These are phyloP conservation scores for Asterophora lycoperdoides DNA, from an alignment of 768 basidiomycete species.

Conservation along the genomic window DNA sequence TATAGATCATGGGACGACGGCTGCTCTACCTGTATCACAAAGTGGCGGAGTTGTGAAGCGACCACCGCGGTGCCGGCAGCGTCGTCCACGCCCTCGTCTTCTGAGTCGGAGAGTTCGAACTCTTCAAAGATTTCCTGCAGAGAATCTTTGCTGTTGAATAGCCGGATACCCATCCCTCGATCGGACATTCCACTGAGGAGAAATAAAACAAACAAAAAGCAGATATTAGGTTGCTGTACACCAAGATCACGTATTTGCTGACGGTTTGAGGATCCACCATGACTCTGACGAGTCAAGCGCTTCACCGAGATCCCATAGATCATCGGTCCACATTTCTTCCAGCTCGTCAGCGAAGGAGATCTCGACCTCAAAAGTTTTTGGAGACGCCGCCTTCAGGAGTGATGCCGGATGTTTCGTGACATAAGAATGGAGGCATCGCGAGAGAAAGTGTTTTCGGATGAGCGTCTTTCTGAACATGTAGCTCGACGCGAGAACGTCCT, in stretches of 20 bases:
- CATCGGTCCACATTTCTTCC: constrained; percentile 90
- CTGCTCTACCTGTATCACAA: constrained; percentile 81
- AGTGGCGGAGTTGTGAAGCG: constrained; percentile 88
- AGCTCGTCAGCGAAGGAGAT: constrained; percentile 90
- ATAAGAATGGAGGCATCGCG: constrained; percentile 68
- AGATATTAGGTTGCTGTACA: neutral
- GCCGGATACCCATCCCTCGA: constrained; percentile 88
- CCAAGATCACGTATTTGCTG: constrained; percentile 17
- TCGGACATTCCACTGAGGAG: constrained; percentile 81
- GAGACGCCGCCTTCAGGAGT: constrained; percentile 50
- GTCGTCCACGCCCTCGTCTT: constrained; percentile 45
- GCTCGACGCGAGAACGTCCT: constrained; percentile 64
- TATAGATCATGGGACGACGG: neutral
- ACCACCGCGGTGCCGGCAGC: constrained; percentile 52
- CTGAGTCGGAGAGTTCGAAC: constrained; percentile 63
- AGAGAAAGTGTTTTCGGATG: constrained; percentile 92
- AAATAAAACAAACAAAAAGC: neutral
- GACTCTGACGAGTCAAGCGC: constrained; percentile 45
- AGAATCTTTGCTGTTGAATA: constrained; percentile 76
- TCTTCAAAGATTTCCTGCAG: constrained; percentile 73
- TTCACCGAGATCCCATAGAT: constrained; percentile 81
- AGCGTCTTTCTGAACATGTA: constrained; percentile 90
- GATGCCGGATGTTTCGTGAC: constrained; percentile 65
- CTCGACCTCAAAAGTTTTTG: constrained; percentile 80
- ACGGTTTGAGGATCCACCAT: constrained; percentile 98